Evolutionary conservation across 495 filamentous ascomycete species (phyloP).

Genomic region (Aspergillus cristatus): DNA sequence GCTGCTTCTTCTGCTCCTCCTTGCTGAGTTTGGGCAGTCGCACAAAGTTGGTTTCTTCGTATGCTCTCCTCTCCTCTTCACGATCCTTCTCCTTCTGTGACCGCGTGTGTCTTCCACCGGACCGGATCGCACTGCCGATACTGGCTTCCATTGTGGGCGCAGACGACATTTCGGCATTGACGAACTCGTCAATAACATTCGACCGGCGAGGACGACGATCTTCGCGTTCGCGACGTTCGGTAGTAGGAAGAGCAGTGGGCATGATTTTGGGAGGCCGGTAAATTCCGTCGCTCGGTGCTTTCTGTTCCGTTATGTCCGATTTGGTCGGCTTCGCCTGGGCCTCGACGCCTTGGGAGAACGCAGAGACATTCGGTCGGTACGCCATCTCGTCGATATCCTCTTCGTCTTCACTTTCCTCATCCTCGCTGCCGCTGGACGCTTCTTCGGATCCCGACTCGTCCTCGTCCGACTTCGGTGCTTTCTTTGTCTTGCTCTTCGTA

Average conservation of each 20-base stretch:
- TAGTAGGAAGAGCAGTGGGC: conserved; percentile 54
- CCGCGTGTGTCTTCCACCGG: conserved; percentile 63
- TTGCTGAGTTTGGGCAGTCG: conserved; percentile 73
- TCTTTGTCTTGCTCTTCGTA: conserved; percentile 18
- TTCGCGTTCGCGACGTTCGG: conserved; percentile 50
- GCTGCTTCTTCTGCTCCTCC: conserved; percentile 51
- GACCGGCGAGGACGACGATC: conserved; percentile 47
- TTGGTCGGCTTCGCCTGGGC: conserved; percentile 15
- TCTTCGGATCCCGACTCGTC: conserved; percentile 20
- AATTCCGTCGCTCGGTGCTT: conserved; percentile 43
- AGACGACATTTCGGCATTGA: conserved; percentile 66
- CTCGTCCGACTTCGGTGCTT: conserved; percentile 13
- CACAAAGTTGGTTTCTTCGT: conserved; percentile 83
- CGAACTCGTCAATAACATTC: conserved; percentile 75
- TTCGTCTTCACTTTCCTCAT: conserved; percentile 28
- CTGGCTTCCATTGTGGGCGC: conserved; percentile 71
- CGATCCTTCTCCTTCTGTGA: conserved; percentile 56
- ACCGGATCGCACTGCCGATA: conserved; percentile 72
- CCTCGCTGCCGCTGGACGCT: conserved; percentile 28
- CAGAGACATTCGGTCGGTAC: conserved; percentile 56
- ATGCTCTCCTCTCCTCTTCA: conserved; percentile 63
- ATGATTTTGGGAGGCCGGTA: conserved; percentile 83
- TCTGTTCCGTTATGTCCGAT: conserved; percentile 6
- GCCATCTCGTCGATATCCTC: conserved; percentile 54
- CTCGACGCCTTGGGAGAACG: conserved; percentile 39